Base-by-base conservation (phyloP, 108 stramenopile genomes). In the Fistulifera pelliculosa region DNA sequence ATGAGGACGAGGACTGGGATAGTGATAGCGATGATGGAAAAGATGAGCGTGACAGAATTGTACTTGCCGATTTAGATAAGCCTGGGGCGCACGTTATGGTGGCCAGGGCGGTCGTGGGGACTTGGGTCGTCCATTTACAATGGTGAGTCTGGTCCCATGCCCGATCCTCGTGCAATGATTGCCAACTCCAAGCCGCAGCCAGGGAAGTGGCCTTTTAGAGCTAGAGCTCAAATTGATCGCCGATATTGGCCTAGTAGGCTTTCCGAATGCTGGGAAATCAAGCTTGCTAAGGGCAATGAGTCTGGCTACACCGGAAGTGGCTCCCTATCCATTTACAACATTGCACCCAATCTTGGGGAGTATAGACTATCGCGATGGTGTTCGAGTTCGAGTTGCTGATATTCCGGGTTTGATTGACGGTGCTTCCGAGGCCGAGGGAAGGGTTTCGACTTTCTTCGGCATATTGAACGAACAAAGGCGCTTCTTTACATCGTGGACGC, bases 251-350 rank as follows among this genome's bases (percentile, higher is more conserved):
- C 68, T 98, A 54, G 93, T 97, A 0, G 97, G 97, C 16, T 94
- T 93, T 22, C 97, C 97, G 3, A 98, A 98, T 80, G 97, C 96
- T 4, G 97, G 97, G 38, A 97, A 95, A 64, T 87, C 85, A 15
- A 81, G 80, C 23, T 93, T 98, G 31, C 93, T 98, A 1, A 65
- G 94, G 43, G 72, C 63, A 2, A 85, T 98, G 21, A 87, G 87
- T 11, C 85, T 89, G 17, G 95, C 89, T 18, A 94, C 88, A 5
- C 97, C 97, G 1, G 97, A 95, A 70, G 93, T 98, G 0, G 93
- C 89, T 80, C 93, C 94, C 60, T 98, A 98, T 66, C 94, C 95
- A 0, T 98, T 98, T 72, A 98, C 97, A 22, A 98, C 97, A 19
- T 58, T 98, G 26, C 82, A 92, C 66, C 99, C 99, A 22, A 63